Conservation (phyloP, 2,329 filamentous ascomycete species). For the Claviceps monticola region DNA sequence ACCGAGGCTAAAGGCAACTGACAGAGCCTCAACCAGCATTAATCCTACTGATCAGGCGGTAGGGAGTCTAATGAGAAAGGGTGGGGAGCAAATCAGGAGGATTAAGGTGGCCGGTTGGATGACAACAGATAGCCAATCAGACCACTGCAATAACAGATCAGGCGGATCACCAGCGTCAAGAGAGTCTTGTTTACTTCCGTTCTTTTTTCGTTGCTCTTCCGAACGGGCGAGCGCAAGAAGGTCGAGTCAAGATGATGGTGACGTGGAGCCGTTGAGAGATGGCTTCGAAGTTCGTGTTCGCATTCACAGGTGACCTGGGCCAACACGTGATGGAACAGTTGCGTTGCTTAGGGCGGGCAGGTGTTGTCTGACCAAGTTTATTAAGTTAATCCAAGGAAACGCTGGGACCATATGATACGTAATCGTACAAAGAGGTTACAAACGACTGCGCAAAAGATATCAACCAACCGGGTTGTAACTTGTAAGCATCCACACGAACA, state of each 20-base stretch:
- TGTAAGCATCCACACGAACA: not conserved
- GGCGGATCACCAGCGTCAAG: conserved; percentile 6
- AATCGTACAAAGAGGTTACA: no score
- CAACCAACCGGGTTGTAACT: not conserved
- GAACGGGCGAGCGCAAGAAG: not conserved
- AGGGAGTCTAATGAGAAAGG: conserved; percentile 2
- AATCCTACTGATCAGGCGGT: conserved; percentile 2
- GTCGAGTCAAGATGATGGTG: not conserved
- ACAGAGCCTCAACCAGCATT: conserved; percentile 8
- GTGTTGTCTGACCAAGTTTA: not conserved
- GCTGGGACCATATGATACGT: no score
- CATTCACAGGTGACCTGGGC: not conserved
- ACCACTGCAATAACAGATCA: conserved; percentile 10
- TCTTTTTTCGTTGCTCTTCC: not conserved
- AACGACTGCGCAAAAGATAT: not conserved
- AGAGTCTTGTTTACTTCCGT: not conserved
- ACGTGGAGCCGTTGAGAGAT: conserved; percentile 1
- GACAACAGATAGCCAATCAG: conserved; percentile 8
- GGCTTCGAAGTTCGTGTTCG: conserved; percentile 6
- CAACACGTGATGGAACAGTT: not conserved
- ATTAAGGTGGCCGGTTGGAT: conserved; percentile 1
- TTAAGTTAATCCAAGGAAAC: no score
- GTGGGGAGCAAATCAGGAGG: conserved; percentile 2
- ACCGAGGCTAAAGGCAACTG: conserved; percentile 4
- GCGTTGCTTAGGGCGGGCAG: no score